These are phyloP conservation scores for Bocquillonia castaneifolia DNA, from an alignment of 441 rosid species.

Conservation along the genomic window DNA sequence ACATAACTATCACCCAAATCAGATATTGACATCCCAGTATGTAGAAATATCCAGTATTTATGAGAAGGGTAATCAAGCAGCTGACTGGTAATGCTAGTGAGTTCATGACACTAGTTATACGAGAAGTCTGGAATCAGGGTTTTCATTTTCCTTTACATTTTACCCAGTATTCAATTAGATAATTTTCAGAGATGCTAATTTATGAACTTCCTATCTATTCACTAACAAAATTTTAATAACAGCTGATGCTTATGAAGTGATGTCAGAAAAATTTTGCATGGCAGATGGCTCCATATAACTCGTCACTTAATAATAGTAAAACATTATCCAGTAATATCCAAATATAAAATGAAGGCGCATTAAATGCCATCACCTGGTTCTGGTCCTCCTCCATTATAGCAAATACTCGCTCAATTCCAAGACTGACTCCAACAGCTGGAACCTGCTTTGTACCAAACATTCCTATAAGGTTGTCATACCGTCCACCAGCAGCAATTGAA, in stretches of 20 bases:
- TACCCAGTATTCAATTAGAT: not conserved
- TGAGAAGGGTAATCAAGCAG: not conserved
- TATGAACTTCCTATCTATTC: not conserved
- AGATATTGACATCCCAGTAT: not conserved
- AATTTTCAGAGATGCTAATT: not conserved
- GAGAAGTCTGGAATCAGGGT: not conserved
- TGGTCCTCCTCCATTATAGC: constrained; percentile 81
- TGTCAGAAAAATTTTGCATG: not conserved
- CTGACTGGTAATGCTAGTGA: not conserved
- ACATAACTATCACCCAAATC: not conserved
- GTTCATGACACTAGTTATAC: no score
- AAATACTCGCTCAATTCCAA: constrained; percentile 87
- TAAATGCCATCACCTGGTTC: constrained; percentile 44
- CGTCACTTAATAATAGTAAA: not conserved
- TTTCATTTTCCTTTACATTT: not conserved
- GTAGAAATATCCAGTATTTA: not conserved
- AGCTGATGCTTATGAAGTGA: not conserved
- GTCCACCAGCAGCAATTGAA: constrained; percentile 90
- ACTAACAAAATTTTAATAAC: not conserved
- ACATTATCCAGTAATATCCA: not conserved
- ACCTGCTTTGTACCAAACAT: constrained; percentile 84
- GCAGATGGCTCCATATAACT: not conserved
- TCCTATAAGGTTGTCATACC: constrained; percentile 87
- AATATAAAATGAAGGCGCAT: not conserved
- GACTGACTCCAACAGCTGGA: constrained; percentile 95